Evolutionary conservation across 805 yeast genomes (phyloP).

Genomic region (Martiniozyma abietophila): DNA sequence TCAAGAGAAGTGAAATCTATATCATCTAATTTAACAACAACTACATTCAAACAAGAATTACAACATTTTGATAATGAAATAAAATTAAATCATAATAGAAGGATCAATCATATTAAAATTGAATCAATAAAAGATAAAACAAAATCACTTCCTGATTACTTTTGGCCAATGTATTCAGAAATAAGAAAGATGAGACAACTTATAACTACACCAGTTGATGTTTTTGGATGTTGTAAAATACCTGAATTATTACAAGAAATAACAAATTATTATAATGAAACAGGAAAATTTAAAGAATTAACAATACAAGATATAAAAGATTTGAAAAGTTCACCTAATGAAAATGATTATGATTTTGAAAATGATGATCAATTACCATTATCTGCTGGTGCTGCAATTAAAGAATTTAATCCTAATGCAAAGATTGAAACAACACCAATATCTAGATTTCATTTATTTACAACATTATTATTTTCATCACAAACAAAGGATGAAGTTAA

Average conservation of each 20-base stretch:
- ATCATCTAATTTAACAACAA: too few relatives aligned
- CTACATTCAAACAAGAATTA: slow-evolving; percentile 9
- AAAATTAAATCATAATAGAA: slow-evolving; percentile 2
- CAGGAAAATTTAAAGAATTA: slow-evolving; percentile 5
- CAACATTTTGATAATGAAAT: slow-evolving; percentile 6
- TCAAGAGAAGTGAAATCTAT: not conserved
- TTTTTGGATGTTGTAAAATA: slow-evolving; percentile 71
- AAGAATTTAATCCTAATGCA: slow-evolving; percentile 8
- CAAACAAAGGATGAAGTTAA: slow-evolving; percentile 90
- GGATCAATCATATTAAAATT: slow-evolving; percentile 8
- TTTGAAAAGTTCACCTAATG: not conserved
- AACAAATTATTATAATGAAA: slow-evolving; percentile 11
- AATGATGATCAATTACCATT: too few relatives aligned
- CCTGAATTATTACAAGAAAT: slow-evolving; percentile 34
- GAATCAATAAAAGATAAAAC: slow-evolving; percentile 3
- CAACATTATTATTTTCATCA: slow-evolving; percentile 79
- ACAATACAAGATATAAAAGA: slow-evolving; percentile 5
- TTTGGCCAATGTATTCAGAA: slow-evolving; percentile 47
- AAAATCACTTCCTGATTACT: slow-evolving; percentile 27
- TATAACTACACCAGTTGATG: slow-evolving; percentile 77
- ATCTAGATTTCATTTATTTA: slow-evolving; percentile 62
- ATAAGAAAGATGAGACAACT: slow-evolving; percentile 58
- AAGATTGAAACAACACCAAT: slow-evolving; percentile 23
- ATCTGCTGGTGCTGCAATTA: slow-evolving; percentile 7
- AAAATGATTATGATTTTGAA: too few relatives aligned